Base-by-base conservation (phyloP, 495 filamentous ascomycete species). In the Neurospora africana region DNA sequence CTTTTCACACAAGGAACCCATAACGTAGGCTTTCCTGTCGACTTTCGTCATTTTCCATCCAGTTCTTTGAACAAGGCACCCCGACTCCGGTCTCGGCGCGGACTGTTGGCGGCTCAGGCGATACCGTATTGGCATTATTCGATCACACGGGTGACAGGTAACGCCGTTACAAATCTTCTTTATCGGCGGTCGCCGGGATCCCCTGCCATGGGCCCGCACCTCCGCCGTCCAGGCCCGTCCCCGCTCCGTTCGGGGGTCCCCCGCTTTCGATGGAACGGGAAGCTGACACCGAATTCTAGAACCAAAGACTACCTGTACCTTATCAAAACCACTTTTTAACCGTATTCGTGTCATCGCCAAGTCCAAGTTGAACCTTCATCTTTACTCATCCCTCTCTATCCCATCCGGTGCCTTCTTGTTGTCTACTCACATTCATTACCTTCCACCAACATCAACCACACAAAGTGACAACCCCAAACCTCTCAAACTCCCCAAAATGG, bases 401-500 rank as follows among this genome's bases (percentile, higher is more conserved):
- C 15, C 11, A 30, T 61, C 23, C 11, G 1, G 44, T 23, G 44
- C 27, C 10, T 21, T 27, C 5, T 9, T n/a, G 6, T 44, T 8
- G 7, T 44, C 4, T 1, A 23, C 11, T 44, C 8, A 44, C 41
- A 44, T n/a, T 4, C 41, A 10, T 44, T 10, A 10, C 36, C 41
- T 44, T 44, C 41, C 41, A n/a, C 39, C 15, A 41, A 8, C 41
- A n/a, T 4, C 19, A 27, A 47, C 43, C 10, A 11, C 10, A 11
- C n/a, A 13, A 23, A 23, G n/a, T 53, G 23, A 13, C 47, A 3
- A 58, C 5, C 53, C 15, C 53, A 11, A 8, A 17, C 58, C n/a
- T 68, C 41, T 19, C 37, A 68, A 21, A 21, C 36, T n/a, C 21
- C 33, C 2, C 37, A 78, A 61, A 71, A 89, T 88, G 86, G 81